Evolutionary conservation across 139 green algal species (phyloP).

Genomic region (Spirogloea muscicola): DNA sequence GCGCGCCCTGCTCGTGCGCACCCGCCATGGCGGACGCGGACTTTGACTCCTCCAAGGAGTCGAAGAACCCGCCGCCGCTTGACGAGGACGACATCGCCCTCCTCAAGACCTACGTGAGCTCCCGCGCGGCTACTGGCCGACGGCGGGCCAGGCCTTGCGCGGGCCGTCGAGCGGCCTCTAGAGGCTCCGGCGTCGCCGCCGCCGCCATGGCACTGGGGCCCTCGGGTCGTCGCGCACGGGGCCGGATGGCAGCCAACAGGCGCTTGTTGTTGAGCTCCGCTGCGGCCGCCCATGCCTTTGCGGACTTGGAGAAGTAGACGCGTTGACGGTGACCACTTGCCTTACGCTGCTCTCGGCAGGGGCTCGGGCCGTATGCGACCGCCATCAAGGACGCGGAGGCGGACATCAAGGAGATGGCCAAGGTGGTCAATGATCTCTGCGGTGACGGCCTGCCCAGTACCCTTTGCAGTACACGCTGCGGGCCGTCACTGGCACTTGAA

Average conservation of each 20-base stretch:
- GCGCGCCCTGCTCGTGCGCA: too few relatives aligned
- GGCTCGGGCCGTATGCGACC: constrained; percentile 80
- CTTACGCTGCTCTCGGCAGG: constrained; percentile 20
- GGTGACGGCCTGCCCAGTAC: constrained; percentile 29
- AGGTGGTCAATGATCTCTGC: constrained; percentile 79
- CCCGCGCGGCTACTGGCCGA: too few relatives aligned
- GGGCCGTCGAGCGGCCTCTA: too few relatives aligned
- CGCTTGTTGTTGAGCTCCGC: background rate
- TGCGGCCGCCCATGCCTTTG: background rate
- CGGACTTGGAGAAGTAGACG: background rate
- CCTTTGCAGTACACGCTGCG: background rate
- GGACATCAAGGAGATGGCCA: constrained; percentile 76
- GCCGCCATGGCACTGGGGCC: too few relatives aligned
- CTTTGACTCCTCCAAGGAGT: too few relatives aligned
- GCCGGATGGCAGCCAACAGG: background rate
- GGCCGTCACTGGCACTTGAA: background rate
- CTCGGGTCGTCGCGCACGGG: too few relatives aligned
- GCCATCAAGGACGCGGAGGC: constrained; percentile 73
- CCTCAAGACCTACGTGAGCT: constrained; percentile 85
- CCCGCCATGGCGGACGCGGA: too few relatives aligned
- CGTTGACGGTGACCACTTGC: background rate
- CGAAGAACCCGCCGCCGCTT: constrained; percentile 60
- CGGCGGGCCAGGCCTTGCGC: too few relatives aligned
- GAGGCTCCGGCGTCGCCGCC: too few relatives aligned
- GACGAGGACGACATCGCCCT: constrained; percentile 95